These are phyloP conservation scores for Bidens hawaiensis DNA, from an alignment of 140 eudicot species.

Conservation along the genomic window DNA sequence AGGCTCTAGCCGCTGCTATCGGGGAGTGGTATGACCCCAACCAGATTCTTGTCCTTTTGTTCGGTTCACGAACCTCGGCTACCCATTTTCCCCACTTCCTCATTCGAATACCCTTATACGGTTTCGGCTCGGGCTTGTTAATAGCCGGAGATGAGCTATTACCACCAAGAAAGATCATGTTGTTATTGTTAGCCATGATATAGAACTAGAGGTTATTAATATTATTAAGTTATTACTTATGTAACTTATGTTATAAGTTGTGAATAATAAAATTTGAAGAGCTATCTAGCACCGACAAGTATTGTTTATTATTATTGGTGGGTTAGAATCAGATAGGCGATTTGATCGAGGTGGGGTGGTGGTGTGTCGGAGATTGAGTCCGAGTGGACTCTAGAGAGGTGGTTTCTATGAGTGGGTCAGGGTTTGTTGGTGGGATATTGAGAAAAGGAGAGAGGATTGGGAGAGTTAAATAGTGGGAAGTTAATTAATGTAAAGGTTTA, in stretches of 20 bases:
- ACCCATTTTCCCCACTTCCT: conserved; percentile 97
- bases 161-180: no score
- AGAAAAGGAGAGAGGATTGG: background rate
- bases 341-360: no score
- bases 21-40: conserved; percentile 78
- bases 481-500: no score
- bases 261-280: no score
- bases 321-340: conserved; percentile 14
- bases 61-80: conserved; percentile 85
- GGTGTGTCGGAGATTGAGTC: conserved; percentile 11
- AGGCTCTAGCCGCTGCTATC: conserved; percentile 77
- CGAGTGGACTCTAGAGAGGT: conserved; percentile 7
- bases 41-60: conserved; percentile 77
- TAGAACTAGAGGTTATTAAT: no score
- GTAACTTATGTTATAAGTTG: no score
- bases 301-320: conserved; percentile 12
- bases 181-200: conserved; percentile 39
- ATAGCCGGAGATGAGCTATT: conserved; percentile 21
- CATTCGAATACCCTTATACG: conserved; percentile 73
- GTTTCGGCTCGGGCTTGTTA: conserved; percentile 39
- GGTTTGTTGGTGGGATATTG: conserved; percentile 21
- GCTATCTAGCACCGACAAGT: no score
- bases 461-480: background rate
- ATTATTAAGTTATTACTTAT: no score
- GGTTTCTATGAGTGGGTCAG: no score